Base-by-base conservation (phyloP, 495 filamentous ascomycete genomes). In the Penicillium roqueforti region DNA sequence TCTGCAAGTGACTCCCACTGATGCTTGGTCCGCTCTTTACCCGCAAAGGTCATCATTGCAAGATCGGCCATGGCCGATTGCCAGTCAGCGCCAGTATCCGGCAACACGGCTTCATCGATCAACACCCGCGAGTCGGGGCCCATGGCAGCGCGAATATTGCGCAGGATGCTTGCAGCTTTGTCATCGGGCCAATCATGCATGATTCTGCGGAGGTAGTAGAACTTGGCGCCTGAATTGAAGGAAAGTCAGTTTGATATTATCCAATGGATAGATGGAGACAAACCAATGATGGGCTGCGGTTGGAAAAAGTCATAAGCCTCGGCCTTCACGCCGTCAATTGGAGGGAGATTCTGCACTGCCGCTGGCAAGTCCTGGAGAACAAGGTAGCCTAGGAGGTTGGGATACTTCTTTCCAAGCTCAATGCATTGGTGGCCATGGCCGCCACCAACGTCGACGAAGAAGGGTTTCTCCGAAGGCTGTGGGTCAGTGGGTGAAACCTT, bases 391-490 rank as follows among this genome's bases (percentile, higher is more conserved):
- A 66, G 54, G 0, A 81, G 55, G 13, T 68, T 38, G 0, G 75
- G 77, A 25, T 68, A 74, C 43, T 63, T 73, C 41, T 73, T 62
- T 31, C 65, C 68, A 22, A 85, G 73, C 8, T 63, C 64, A 26
- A 67, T 62, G 40, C 70, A 71, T 41, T 83, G 78, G 22, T 84
- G 76, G n/a, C 81, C 81, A 26, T 75, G 64, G 1, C 76, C 68
- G 34, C 82, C 79, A 8, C 80, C 80, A 0, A 84, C 65, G 50
- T 85, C 77, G 13, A 85, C 78, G 28, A 80, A 69, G 31, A 81
- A 57, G 3, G 58, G 53, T 25, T 40, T 59, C 3, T 68, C 55
- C 6, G 46, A 53, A 34, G 56, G 13, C 29, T 47, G 31, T 7
- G 44, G 55, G 31, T 11, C 6, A 6, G n/a, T 34, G 3, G 47